phyloP scores from a whole-genome alignment of 352 stramenopile genomes.

The Thalassiosira livingstoniorum region DNA sequence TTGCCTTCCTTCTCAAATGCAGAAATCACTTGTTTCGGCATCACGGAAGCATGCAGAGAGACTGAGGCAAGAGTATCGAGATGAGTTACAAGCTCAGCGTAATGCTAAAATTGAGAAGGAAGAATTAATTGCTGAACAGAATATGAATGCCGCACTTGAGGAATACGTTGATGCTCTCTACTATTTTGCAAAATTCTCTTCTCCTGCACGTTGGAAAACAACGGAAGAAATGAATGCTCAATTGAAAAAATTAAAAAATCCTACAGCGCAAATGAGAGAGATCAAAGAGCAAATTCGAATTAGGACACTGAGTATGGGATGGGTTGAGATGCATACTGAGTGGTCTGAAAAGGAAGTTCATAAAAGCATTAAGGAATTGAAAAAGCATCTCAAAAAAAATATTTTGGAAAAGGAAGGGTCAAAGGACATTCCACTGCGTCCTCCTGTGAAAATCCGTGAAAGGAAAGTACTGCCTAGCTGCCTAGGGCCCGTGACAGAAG shows the following conservation, averaged over 20 bases:
- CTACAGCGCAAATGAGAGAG: constrained; percentile 1
- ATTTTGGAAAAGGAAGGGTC: not conserved
- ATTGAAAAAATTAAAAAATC: constrained; percentile 19
- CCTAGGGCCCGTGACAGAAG: not conserved
- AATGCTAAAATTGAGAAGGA: constrained; percentile 26
- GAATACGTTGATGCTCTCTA: constrained; percentile 44
- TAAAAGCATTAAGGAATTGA: not conserved
- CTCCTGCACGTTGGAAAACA: constrained; percentile 29
- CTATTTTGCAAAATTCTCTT: constrained; percentile 43
- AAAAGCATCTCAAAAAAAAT: constrained; percentile 2
- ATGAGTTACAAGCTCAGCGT: constrained; percentile 24
- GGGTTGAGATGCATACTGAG: constrained; percentile 22
- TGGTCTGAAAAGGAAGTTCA: constrained; percentile 18
- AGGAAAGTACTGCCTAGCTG: not conserved
- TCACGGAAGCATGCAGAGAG: no score
- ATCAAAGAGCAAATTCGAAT: constrained; percentile 37
- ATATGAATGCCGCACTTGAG: constrained; percentile 19
- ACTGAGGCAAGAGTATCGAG: not conserved
- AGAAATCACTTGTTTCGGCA: constrained; percentile 20
- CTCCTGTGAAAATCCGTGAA: not conserved
- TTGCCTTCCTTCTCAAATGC: constrained; percentile 2
- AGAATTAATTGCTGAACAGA: constrained; percentile 22
- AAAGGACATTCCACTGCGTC: not conserved
- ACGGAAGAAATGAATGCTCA: not conserved
- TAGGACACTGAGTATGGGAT: constrained; percentile 32